Evolutionary conservation across 805 yeast species (phyloP).

Genomic region (Lipomyces yamadae): DNA sequence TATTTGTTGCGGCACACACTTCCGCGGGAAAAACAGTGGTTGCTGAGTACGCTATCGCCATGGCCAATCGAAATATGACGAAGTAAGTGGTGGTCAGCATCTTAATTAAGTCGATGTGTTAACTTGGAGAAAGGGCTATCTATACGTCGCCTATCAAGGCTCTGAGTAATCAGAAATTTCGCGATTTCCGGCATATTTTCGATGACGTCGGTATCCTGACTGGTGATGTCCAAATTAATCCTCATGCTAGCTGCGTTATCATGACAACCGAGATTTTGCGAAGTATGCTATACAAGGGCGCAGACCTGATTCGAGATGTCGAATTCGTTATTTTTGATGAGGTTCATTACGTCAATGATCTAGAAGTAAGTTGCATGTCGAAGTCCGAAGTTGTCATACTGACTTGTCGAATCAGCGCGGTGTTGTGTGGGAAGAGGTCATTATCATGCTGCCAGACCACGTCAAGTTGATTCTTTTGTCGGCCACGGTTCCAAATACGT

Average conservation of each 20-base stretch:
- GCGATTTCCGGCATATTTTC: slow-evolving; percentile 83
- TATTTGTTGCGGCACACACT: slow-evolving; percentile 97
- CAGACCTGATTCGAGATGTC: slow-evolving; percentile 93
- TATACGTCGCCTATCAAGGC: slow-evolving; percentile 97
- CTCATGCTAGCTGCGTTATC: slow-evolving; percentile 93
- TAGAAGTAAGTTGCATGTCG: slow-evolving; percentile 52
- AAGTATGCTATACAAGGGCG: slow-evolving; percentile 95
- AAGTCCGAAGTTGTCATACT: background rate
- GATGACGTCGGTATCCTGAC: slow-evolving; percentile 92
- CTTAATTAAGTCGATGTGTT: background rate
- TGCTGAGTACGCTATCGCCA: slow-evolving; percentile 97
- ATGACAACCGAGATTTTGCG: slow-evolving; percentile 98
- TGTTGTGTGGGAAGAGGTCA: slow-evolving; percentile 99
- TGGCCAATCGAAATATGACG: slow-evolving; percentile 95
- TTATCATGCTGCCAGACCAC: slow-evolving; percentile 96
- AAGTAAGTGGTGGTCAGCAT: slow-evolving; percentile 47
- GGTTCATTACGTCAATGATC: slow-evolving; percentile 96
- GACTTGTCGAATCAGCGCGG: slow-evolving; percentile 59
- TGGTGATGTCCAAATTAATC: slow-evolving; percentile 97
- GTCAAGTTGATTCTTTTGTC: slow-evolving; percentile 88
- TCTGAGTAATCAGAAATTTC: slow-evolving; percentile 82
- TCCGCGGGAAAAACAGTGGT: slow-evolving; percentile 99
- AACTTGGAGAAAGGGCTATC: slow-evolving; percentile 55
- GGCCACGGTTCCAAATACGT: slow-evolving; percentile 98
- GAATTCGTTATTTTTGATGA: slow-evolving; percentile 98